Evolutionary conservation across 768 basidiomycete genomes (phyloP).

Genomic region (Mycena leptocephala): DNA sequence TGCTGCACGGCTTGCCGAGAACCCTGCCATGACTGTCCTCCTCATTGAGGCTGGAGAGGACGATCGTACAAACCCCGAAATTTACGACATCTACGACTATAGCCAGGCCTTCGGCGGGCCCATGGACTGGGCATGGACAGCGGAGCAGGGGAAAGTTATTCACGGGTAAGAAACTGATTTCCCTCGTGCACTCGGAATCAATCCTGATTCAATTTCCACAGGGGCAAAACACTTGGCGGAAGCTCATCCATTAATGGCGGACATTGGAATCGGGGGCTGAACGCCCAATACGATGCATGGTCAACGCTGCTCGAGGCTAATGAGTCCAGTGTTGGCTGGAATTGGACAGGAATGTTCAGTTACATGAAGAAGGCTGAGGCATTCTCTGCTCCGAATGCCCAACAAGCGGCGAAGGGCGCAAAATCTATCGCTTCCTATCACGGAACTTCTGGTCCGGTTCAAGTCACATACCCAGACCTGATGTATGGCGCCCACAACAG

Average conservation of each 20-base stretch:
- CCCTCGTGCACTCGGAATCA: too few relatives aligned
- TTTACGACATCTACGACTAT: slow-evolving; percentile 51
- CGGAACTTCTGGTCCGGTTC: slow-evolving; percentile 68
- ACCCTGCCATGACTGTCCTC: slow-evolving; percentile 46
- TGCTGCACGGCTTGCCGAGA: slow-evolving; percentile 50
- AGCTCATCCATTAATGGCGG: slow-evolving; percentile 53
- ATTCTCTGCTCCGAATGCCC: slow-evolving; percentile 63
- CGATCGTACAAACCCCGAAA: slow-evolving; percentile 45
- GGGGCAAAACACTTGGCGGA: slow-evolving; percentile 38
- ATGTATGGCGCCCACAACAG: slow-evolving; percentile 74
- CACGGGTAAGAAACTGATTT: slow-evolving; percentile 44
- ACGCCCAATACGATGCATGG: slow-evolving; percentile 52
- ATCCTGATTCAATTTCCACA: background rate
- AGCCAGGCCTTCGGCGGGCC: slow-evolving; percentile 43
- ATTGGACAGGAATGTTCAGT: slow-evolving; percentile 59
- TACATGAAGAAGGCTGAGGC: slow-evolving; percentile 69
- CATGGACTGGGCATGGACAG: slow-evolving; percentile 52
- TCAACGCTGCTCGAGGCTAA: slow-evolving; percentile 46
- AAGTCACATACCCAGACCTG: slow-evolving; percentile 65
- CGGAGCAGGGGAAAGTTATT: slow-evolving; percentile 45
- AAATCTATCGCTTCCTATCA: slow-evolving; percentile 65
- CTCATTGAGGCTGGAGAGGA: slow-evolving; percentile 56
- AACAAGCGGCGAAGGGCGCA: slow-evolving; percentile 64
- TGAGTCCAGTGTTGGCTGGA: slow-evolving; percentile 63
- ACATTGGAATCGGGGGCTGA: slow-evolving; percentile 50